Conservation (phyloP, 139 green algal species). For the Chlamydomonas urium region DNA sequence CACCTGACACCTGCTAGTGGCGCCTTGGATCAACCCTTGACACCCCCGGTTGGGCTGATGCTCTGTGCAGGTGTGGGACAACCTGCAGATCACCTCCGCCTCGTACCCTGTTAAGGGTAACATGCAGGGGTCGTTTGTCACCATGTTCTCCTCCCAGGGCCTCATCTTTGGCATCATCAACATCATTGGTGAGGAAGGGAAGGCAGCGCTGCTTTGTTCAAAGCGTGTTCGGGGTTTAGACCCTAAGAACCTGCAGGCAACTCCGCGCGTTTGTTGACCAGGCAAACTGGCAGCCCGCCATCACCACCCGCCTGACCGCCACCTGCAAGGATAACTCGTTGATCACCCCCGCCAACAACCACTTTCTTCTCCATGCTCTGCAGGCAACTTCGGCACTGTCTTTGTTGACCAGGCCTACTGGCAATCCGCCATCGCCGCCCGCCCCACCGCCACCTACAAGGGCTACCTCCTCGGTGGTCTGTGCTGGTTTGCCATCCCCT, state of each 20-base stretch:
- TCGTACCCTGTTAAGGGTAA: constrained; percentile 68
- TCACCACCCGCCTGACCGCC: too few species aligned
- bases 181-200: constrained; percentile 86
- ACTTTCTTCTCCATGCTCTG: too few species aligned
- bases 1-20: too few species aligned
- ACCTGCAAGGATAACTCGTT: too few species aligned
- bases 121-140: constrained; percentile 81
- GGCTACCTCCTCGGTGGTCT: constrained; percentile 78
- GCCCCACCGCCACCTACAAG: constrained; percentile 69
- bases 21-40: too few species aligned
- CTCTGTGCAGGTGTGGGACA: constrained; percentile 4
- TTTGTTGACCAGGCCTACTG: constrained; percentile 86
- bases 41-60: too few species aligned
- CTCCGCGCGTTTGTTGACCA: too few species aligned
- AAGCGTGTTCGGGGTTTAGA: too few species aligned
- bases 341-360: too few species aligned
- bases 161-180: constrained; percentile 97
- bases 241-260: too few species aligned
- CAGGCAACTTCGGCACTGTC: constrained; percentile 72
- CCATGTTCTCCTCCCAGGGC: constrained; percentile 82
- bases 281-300: too few species aligned
- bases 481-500: constrained; percentile 93
- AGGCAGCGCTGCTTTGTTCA: too few species aligned
- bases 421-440: constrained; percentile 87
- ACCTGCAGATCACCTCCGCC: not conserved